A percentile compares a stretch with the other conserved stretches of the same genome.
Conservation (phyloP, 176 grass and related monocot species). For the Eleusine coracana region DNA sequence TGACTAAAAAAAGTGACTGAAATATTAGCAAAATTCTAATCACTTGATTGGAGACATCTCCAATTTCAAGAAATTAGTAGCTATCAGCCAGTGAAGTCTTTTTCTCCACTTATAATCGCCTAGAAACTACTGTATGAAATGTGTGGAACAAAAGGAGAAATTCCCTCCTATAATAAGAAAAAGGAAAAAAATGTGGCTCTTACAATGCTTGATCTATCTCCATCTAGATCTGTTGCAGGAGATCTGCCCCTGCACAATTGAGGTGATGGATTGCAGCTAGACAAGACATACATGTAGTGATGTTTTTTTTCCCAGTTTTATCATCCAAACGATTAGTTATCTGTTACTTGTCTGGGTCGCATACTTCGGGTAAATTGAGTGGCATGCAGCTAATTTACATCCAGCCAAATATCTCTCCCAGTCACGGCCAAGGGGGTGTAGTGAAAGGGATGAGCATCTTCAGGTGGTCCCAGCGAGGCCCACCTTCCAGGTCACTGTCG, state of each 20-base stretch:
- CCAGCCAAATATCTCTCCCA: not conserved
- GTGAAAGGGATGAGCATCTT: slow-evolving; percentile 39
- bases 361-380: not conserved
- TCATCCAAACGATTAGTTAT: not conserved
- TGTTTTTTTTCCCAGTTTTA: not conserved
- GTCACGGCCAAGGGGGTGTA: not conserved
- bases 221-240: not conserved
- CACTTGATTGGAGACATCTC: too few relatives aligned
- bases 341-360: not conserved
- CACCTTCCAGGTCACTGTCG: slow-evolving; percentile 35
- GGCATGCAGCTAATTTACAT: not conserved
- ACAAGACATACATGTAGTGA: not conserved
- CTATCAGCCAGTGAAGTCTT: not conserved
- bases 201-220: not conserved
- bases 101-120: not conserved
- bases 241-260: not conserved
- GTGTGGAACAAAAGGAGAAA: not conserved
- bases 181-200: not conserved
- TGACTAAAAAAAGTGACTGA: too few relatives aligned
- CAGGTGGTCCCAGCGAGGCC: not conserved
- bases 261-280: not conserved
- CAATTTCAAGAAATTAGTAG: not conserved
- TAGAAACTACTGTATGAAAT: slow-evolving; percentile 25
- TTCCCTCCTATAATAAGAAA: not conserved
- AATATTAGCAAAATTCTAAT: too few relatives aligned